Evolutionary conservation across 83 land plant species (phyloP), one percentile per base, ranked within the genome.

Genomic region (Picea abies): DNA sequence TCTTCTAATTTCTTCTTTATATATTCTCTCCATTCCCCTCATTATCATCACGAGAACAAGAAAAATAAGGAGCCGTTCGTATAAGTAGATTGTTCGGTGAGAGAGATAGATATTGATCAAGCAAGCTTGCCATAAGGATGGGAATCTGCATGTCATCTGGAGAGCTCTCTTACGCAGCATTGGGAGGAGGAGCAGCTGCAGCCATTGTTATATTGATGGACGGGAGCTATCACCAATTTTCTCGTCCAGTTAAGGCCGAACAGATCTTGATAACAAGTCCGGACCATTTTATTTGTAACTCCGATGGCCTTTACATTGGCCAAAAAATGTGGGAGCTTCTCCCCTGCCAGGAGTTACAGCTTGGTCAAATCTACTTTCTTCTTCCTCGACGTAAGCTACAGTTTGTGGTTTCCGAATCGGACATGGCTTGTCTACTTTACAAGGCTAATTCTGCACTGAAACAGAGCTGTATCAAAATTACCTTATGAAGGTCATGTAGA

Each of bases 191-290:
- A 39, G 5, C 1, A 39, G 5, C 41, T 39, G 41, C 71, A 4
- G 71, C 71, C 39, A 68, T 26, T 17, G 37, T 68, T 68, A 29
- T 68, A 16, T 68, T 32, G 16, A 11, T 12, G 39, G 84, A 82
- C 5, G 88, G 85, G 16, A 80, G 63, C 15, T 62, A 72, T 11
- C 66, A 72, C 44, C 73, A 79, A 17, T 73, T 78, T 81, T 11
- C 49, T 16, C 49, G 22, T 32, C 75, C 82, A 0, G 62, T 86
- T 3, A 80, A 80, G 39, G 88, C 82, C 4, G 88, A 79, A 15
- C 82, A 86, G 85, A 78, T 86, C 23, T 83, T 83, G 88, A 23
- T 61, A 4, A 79, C 79, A 17, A 83, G 80, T 63, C 88, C 84
- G 1, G 69, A 52, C 26, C 58, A 75, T 3, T 87, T 87, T 80